Conservation (phyloP, 2,329 filamentous ascomycete genomes). For the Ploettnerulaceae sp. region DNA sequence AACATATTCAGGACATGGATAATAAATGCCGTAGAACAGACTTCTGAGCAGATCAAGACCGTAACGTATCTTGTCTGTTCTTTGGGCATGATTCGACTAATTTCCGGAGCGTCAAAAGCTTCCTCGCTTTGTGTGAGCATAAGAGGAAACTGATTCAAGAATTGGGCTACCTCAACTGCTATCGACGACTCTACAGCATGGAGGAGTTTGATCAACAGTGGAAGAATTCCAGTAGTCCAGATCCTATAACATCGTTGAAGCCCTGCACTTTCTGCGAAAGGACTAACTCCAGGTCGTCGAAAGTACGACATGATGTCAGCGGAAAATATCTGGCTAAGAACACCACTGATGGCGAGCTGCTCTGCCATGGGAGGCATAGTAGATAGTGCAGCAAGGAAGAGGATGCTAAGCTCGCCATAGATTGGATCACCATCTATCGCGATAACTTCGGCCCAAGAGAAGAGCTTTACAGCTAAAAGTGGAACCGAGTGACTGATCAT, state of each 20-base stretch:
- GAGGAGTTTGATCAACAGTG: slow-evolving; percentile 83
- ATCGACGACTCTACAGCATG: slow-evolving; percentile 75
- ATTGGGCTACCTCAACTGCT: slow-evolving; percentile 77
- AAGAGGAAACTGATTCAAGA: slow-evolving; percentile 83
- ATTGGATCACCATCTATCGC: slow-evolving; percentile 75
- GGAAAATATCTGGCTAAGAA: slow-evolving; percentile 73
- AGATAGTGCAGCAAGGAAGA: slow-evolving; percentile 85
- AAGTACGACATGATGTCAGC: slow-evolving; percentile 77
- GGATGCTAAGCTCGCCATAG: slow-evolving; percentile 86
- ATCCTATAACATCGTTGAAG: slow-evolving; percentile 76
- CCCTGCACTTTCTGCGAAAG: slow-evolving; percentile 68
- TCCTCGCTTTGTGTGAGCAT: slow-evolving; percentile 69
- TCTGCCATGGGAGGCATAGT: slow-evolving; percentile 77
- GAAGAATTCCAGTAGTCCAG: slow-evolving; percentile 84
- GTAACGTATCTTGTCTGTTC: slow-evolving; percentile 59
- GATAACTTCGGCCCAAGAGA: slow-evolving; percentile 88
- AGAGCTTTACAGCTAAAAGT: slow-evolving; percentile 79
- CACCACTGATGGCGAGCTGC: slow-evolving; percentile 80
- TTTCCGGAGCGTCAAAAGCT: slow-evolving; percentile 60
- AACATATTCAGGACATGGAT: slow-evolving; percentile 66
- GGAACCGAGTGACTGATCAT: slow-evolving; percentile 67
- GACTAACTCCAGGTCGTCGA: slow-evolving; percentile 65
- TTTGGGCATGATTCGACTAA: slow-evolving; percentile 46
- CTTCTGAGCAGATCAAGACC: slow-evolving; percentile 68
- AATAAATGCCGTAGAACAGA: slow-evolving; percentile 73